These are phyloP conservation scores for Cylindrodendrum hubeiense DNA, from an alignment of 2,329 filamentous ascomycete species.

Conservation along the genomic window DNA sequence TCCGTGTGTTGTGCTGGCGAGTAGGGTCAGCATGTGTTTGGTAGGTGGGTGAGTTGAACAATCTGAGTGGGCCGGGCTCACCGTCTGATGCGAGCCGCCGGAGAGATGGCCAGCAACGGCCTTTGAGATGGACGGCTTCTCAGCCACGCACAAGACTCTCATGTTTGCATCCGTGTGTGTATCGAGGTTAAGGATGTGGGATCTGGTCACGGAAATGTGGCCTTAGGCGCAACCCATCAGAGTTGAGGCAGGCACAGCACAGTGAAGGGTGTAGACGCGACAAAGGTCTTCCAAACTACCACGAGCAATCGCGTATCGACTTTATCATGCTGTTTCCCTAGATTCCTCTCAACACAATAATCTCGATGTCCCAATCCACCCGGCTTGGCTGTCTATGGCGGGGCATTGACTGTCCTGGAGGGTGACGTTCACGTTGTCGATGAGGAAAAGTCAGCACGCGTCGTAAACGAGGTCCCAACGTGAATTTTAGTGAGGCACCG, in stretches of 20 bases:
- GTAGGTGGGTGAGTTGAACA: neutral
- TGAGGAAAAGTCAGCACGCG: conserved; percentile 13
- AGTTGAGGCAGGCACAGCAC: neutral
- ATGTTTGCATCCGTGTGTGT: conserved; percentile 48
- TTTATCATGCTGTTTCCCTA: neutral
- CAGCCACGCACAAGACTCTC: conserved; percentile 68
- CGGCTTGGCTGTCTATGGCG: neutral
- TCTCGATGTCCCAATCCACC: too few relatives aligned
- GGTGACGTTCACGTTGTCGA: neutral
- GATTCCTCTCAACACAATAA: neutral
- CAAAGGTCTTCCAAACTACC: neutral
- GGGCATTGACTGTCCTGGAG: neutral
- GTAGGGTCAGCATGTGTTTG: conserved; percentile 35
- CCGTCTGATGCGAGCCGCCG: conserved; percentile 78
- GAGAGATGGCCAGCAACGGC: conserved; percentile 91
- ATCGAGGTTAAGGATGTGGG: neutral
- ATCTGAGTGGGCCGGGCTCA: conserved; percentile 57
- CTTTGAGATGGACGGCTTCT: conserved; percentile 93
- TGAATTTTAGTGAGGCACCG: conserved; percentile 26
- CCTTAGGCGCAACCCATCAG: conserved; percentile 7
- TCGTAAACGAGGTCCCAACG: conserved; percentile 1
- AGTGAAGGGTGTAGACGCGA: conserved; percentile 8
- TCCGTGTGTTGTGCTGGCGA: conserved; percentile 74
- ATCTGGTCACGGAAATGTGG: conserved; percentile 8
- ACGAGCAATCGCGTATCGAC: neutral